These are phyloP conservation scores for Gossypium ekmanianum DNA, from an alignment of 345 rosid genomes.

Conservation along the genomic window DNA sequence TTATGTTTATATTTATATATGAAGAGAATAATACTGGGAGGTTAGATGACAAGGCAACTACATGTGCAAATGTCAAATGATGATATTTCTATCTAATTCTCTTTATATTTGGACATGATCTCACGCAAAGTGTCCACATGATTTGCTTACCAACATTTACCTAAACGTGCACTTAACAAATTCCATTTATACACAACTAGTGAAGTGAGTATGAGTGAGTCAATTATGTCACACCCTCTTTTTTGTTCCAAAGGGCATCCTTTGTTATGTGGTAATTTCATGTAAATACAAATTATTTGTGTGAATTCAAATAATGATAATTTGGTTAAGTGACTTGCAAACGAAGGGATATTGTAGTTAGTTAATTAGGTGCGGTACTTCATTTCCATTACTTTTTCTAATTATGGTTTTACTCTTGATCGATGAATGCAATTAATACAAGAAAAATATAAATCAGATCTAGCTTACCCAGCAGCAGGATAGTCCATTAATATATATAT, in stretches of 20 bases:
- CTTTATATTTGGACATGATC: slow-evolving; percentile 28
- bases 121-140: slow-evolving; percentile 36
- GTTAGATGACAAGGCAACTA: slow-evolving; percentile 21
- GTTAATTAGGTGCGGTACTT: slow-evolving; percentile 49
- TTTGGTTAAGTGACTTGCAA: slow-evolving; percentile 45
- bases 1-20: neutral
- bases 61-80: slow-evolving; percentile 28
- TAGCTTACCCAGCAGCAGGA: no score
- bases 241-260: neutral
- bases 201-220: neutral
- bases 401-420: neutral
- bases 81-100: neutral
- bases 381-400: neutral
- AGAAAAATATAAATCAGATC: no score
- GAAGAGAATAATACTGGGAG: slow-evolving; percentile 19
- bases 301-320: slow-evolving; percentile 12
- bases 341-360: slow-evolving; percentile 48
- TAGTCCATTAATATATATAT: slow-evolving; percentile 16
- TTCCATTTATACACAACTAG: slow-evolving; percentile 12
- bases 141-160: slow-evolving; percentile 28
- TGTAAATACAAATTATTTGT: neutral
- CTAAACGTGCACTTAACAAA: slow-evolving; percentile 42
- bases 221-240: slow-evolving; percentile 8
- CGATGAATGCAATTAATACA: neutral
- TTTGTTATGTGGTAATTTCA: neutral